A percentile compares a stretch with the other conserved stretches of the same genome.
phyloP scores from a whole-genome alignment of 371 early-diverging fungal species.

The Mortierella sp. region DNA sequence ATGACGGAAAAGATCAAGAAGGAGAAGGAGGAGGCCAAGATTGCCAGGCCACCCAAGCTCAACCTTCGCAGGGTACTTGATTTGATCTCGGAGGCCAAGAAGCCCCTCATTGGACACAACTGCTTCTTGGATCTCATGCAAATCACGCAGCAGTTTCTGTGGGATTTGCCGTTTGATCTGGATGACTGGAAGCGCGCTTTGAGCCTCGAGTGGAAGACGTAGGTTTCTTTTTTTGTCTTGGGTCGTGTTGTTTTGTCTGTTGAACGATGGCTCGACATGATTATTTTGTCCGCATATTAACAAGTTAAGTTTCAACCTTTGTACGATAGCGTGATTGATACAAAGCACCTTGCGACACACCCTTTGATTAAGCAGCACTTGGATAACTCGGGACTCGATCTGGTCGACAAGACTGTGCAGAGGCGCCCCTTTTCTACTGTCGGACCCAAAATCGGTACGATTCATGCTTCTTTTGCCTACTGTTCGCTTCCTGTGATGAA shows the following conservation, averaged over 20 bases:
- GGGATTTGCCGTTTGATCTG: slow-evolving; percentile 66
- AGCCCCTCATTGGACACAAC: slow-evolving; percentile 83
- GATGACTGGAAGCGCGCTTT: slow-evolving; percentile 67
- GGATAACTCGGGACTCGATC: slow-evolving; percentile 51
- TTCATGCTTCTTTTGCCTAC: not conserved
- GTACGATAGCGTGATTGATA: slow-evolving; percentile 67
- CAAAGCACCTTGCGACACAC: slow-evolving; percentile 69
- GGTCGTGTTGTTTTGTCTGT: not conserved
- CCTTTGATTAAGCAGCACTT: slow-evolving; percentile 55
- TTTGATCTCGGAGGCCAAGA: slow-evolving; percentile 64
- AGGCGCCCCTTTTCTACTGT: slow-evolving; percentile 41
- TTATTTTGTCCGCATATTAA: not conserved
- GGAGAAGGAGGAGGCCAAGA: slow-evolving; percentile 36
- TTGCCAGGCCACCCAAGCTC: slow-evolving; percentile 40
- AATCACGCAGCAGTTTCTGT: slow-evolving; percentile 68
- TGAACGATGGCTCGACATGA: no score
- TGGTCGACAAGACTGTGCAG: slow-evolving; percentile 46
- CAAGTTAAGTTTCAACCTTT: not conserved
- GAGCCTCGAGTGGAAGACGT: slow-evolving; percentile 57
- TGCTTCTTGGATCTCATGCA: slow-evolving; percentile 78
- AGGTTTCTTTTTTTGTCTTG: slow-evolving; percentile 7
- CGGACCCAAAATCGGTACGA: slow-evolving; percentile 63
- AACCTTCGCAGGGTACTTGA: slow-evolving; percentile 80
- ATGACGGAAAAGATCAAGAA: slow-evolving; percentile 32
- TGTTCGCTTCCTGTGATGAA: not conserved